Conservation (phyloP, 2,329 filamentous ascomycete genomes). For the Zasmidium angulare region DNA sequence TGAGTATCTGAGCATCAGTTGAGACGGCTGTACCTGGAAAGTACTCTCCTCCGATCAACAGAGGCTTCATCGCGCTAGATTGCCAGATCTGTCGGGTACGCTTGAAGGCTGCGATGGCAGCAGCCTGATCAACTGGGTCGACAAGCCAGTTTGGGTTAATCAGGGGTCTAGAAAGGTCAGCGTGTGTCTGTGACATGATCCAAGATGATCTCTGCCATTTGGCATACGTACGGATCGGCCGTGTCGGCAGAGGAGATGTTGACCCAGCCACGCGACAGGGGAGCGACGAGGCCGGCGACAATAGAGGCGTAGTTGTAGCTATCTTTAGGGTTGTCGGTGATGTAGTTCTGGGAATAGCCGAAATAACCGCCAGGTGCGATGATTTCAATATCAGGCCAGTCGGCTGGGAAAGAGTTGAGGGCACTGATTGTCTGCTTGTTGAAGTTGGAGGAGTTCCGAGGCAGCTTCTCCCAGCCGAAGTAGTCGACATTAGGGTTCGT, state of each 20-base stretch:
- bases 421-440: neutral
- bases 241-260: too few relatives aligned
- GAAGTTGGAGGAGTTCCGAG: conserved; percentile 7
- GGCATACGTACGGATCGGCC: too few relatives aligned
- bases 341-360: conserved; percentile 30
- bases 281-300: conserved; percentile 26
- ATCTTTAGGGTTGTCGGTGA: conserved; percentile 12
- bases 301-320: conserved; percentile 15
- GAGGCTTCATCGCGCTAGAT: neutral
- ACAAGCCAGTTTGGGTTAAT: conserved; percentile 38
- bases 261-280: neutral
- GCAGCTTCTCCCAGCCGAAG: conserved; percentile 11
- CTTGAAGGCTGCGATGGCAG: conserved; percentile 34
- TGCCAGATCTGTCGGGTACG: conserved; percentile 29
- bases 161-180: conserved; percentile 18
- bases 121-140: conserved; percentile 28
- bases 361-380: conserved; percentile 14
- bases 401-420: conserved; percentile 24
- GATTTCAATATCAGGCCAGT: conserved; percentile 37
- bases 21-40: conserved; percentile 8
- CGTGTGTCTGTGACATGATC: too few relatives aligned
- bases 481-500: conserved; percentile 1
- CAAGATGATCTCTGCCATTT: conserved; percentile 1
- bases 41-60: conserved; percentile 1
- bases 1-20: conserved; percentile 10